A percentile compares a stretch with the other conserved stretches of the same genome.
These are phyloP conservation scores for Scutellaria galericulata DNA, from an alignment of 257 asterid genomes.

Conservation along the genomic window DNA sequence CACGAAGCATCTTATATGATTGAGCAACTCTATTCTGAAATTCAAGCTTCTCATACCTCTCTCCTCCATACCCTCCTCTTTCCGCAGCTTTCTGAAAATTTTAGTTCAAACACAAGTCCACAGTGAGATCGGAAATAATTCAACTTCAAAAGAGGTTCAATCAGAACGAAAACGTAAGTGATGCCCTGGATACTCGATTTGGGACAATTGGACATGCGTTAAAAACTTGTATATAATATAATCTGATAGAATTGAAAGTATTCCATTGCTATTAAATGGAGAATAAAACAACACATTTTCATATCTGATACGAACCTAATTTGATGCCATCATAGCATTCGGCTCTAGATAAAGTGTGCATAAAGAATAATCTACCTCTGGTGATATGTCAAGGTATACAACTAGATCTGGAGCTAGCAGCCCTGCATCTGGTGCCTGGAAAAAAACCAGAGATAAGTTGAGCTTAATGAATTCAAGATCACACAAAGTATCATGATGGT, in stretches of 20 bases:
- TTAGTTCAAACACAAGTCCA: slow-evolving; percentile 7
- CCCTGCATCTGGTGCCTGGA: slow-evolving; percentile 91
- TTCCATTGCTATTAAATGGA: background rate
- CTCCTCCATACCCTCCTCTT: slow-evolving; percentile 96
- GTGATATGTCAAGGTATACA: slow-evolving; percentile 85
- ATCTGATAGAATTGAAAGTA: background rate
- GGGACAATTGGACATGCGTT: background rate
- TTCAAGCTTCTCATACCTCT: slow-evolving; percentile 94
- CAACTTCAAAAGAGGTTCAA: slow-evolving; percentile 14
- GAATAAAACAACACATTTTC: slow-evolving; percentile 6
- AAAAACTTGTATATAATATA: background rate
- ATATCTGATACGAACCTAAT: background rate
- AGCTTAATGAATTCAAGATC: slow-evolving; percentile 20
- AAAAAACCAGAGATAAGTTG: slow-evolving; percentile 10
- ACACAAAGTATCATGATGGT: background rate
- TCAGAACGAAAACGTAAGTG: slow-evolving; percentile 1
- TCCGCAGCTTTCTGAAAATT: slow-evolving; percentile 80
- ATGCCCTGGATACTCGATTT: slow-evolving; percentile 9
- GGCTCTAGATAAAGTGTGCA: slow-evolving; percentile 5
- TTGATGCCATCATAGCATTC: slow-evolving; percentile 10
- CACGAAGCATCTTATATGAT: slow-evolving; percentile 57
- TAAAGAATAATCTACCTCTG: slow-evolving; percentile 63
- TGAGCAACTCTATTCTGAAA: slow-evolving; percentile 82
- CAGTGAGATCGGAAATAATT: slow-evolving; percentile 3
- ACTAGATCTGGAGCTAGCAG: slow-evolving; percentile 93